Evolutionary conservation across 495 filamentous ascomycete genomes (phyloP), one percentile per base, ranked within the genome.

Genomic region (Podospora sp.): DNA sequence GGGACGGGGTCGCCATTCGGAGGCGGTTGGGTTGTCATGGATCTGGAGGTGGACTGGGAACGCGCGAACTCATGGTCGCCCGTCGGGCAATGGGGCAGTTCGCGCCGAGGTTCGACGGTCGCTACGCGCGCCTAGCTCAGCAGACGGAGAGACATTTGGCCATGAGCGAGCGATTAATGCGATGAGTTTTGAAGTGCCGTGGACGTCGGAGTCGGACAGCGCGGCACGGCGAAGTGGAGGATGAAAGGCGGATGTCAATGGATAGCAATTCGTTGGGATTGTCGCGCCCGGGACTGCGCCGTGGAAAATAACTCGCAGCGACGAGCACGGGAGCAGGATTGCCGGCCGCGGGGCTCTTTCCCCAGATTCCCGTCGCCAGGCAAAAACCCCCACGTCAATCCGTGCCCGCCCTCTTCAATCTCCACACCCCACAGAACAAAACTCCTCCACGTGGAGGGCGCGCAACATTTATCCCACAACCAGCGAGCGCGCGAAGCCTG

Each of bases 21-120:
- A 27, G 50, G 58, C 25, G 56, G 63, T 52, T 64, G 63, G 65
- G 64, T 62, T 49, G 62, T 62, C 67, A 69, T 69, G 67, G 49
- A 21, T 63, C 49, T n/a, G 46, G 18, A 62, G 29, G 46, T 27
- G 18, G 46, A 18, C 62, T 63, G 14, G 25, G 24, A 36, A 25
- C 22, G 33, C 62, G 46, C 62, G 49, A 52, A 46, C 62, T 63
- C 62, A 63, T 63, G 40, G 25, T 63, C 33, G 8, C 20, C n/a
- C 20, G 24, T 55, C 52, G 52, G 21, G 21, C 25, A 7, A 24
- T 55, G 9, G 52, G 52, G 14, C 20, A 25, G 22, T 22, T 22
- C 14, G 21, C 22, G 18, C 22, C 40, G 35, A 62, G 60, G 60
- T n/a, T n/a, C n/a, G n/a, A n/a, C n/a, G n/a, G n/a, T 62, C 60